Conservation (phyloP, 352 stramenopile genomes). For the Phytophthora pseudosyringae region DNA sequence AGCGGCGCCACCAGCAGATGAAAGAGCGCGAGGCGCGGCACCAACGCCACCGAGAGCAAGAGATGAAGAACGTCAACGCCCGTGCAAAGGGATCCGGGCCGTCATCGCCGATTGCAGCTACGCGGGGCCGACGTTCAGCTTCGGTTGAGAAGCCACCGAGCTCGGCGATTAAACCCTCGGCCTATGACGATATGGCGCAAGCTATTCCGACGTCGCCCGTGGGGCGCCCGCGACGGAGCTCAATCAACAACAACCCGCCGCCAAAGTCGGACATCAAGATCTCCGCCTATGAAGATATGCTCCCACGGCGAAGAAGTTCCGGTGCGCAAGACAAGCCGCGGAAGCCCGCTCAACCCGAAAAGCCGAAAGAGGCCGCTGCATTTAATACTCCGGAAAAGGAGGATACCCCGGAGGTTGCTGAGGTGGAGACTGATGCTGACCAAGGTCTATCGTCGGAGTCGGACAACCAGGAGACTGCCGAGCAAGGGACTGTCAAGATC, state of each 20-base stretch:
- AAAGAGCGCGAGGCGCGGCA: conserved; percentile 25
- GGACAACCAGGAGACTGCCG: conserved; percentile 17
- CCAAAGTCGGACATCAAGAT: conserved; percentile 62
- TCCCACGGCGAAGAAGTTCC: conserved; percentile 33
- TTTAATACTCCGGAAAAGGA: background rate
- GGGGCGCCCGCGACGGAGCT: conserved; percentile 42
- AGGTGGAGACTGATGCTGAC: conserved; percentile 8
- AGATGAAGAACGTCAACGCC: conserved; percentile 24
- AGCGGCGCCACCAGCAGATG: conserved; percentile 28
- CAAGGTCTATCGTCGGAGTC: conserved; percentile 5
- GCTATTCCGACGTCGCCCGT: conserved; percentile 50
- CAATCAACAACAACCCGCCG: conserved; percentile 30
- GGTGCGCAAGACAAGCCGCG: conserved; percentile 21
- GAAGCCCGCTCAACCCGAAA: conserved; percentile 3
- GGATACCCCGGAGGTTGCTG: background rate
- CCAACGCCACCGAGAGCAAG: conserved; percentile 19
- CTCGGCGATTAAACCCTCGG: conserved; percentile 44
- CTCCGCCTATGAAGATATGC: conserved; percentile 45
- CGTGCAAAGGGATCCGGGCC: conserved; percentile 17
- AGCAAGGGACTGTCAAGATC: background rate
- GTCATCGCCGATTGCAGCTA: conserved; percentile 26
- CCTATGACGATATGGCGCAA: conserved; percentile 28
- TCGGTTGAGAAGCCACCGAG: conserved; percentile 38
- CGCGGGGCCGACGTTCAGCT: conserved; percentile 23
- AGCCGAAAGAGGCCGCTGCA: conserved; percentile 5